These are phyloP conservation scores for Verticillium tricorpus DNA, from an alignment of 2,329 filamentous ascomycete species.

Conservation along the genomic window DNA sequence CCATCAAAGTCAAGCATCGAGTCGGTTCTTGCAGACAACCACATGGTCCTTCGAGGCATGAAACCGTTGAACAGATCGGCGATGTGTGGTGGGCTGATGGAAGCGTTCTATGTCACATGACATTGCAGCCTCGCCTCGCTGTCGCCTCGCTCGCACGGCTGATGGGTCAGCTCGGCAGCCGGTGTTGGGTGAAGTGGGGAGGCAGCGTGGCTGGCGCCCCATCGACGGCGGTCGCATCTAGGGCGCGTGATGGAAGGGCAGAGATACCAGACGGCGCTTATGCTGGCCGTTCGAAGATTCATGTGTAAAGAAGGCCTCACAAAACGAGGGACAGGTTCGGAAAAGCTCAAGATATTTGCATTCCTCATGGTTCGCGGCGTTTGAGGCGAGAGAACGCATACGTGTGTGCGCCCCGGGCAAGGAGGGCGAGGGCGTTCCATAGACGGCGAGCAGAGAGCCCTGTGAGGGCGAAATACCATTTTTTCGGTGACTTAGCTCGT, in stretches of 20 bases:
- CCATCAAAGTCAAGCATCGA: conserved; percentile 1
- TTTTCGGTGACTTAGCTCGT: not conserved
- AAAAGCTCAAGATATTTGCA: not conserved
- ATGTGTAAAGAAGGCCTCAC: not conserved
- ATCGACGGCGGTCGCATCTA: not conserved
- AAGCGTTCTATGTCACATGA: conserved; percentile 1
- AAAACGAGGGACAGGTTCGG: not conserved
- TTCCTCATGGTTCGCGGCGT: not conserved
- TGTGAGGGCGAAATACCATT: not conserved
- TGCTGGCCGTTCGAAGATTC: not conserved
- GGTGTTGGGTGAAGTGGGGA: not conserved
- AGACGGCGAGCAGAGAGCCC: not conserved
- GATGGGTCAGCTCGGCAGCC: not conserved
- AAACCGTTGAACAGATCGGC: not conserved
- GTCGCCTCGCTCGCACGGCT: not conserved
- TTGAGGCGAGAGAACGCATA: not conserved
- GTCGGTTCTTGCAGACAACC: not conserved
- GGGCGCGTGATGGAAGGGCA: not conserved
- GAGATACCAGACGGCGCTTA: not conserved
- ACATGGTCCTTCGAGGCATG: not conserved
- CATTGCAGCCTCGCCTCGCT: not conserved
- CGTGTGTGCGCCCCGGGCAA: not conserved
- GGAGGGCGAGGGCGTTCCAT: not conserved
- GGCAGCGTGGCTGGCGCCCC: not conserved
- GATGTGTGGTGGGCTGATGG: not conserved